Base-by-base conservation (phyloP, 371 early-diverging fungal genomes). In the Mortierella sp. region DNA sequence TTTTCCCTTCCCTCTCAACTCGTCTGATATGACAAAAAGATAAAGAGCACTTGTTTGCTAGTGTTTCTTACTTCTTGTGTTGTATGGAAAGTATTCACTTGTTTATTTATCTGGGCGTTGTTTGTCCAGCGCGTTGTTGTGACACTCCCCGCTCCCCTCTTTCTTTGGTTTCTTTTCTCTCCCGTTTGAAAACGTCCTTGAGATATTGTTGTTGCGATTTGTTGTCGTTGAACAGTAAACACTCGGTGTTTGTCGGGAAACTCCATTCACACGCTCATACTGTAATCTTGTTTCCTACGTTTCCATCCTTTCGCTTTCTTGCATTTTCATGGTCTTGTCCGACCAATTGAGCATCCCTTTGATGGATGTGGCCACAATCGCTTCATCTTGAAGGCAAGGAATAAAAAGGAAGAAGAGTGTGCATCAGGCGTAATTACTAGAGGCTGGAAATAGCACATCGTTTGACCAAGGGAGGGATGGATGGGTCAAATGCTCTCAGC, bases 301-400 rank as follows among this genome's bases (percentile, higher is more conserved):
- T 32, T 32, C 32, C 60, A 60, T 32, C 32, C 60, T 38, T 65
- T 41, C 65, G 6, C 32, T 60, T 32, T 3, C 24, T 60, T 60
- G 32, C 16, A 35, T 60, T 11, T 58, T 21, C 10, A 35, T 35
- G 60, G 32, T 32, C 35, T 63, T 35, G 65, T 63, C 21, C 38
- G 35, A 35, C 35, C 21, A 35, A 18, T 21, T 14, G 65, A 63
- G 65, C 35, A 18, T 56, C 11, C 3, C 11, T 56, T 11, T 68
- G 68, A 68, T 68, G 18, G 68, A 38, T 35, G 35, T 68, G 68
- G 68, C 41, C 68, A 38, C 68, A 68, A 68, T 68, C 41, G 43
- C 41, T 32, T 14, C 12, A 6, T 32, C 4, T 7, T 38, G 18
- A 68, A 24, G 2, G 51, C 51, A 51, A 51, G 4, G 51, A 51